Evolutionary conservation across 2,329 filamentous ascomycete species (phyloP).

Genomic region (Colletotrichum tropicicola): DNA sequence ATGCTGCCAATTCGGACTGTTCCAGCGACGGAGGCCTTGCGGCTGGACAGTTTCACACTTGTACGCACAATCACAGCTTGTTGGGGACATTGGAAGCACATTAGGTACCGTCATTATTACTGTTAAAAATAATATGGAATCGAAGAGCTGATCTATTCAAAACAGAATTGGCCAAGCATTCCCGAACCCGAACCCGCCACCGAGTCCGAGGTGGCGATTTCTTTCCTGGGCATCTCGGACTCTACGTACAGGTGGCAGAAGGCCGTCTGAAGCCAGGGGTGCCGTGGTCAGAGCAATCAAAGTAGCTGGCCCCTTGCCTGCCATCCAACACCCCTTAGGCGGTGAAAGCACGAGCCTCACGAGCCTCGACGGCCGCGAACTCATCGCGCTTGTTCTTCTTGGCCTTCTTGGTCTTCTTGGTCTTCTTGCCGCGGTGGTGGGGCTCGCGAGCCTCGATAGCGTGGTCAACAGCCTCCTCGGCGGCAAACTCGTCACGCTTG

Average conservation of each 20-base stretch:
- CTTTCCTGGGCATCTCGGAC: constrained; percentile 3
- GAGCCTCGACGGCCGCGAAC: neutral
- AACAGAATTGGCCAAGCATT: neutral
- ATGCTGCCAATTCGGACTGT: neutral
- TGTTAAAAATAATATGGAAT: constrained; percentile 10
- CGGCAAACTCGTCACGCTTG: neutral
- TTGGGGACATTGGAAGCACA: constrained; percentile 7
- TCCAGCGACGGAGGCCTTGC: constrained; percentile 6
- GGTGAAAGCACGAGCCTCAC: constrained; percentile 15
- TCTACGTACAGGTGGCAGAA: neutral
- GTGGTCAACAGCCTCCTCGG: neutral
- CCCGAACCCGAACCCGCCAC: constrained; percentile 1
- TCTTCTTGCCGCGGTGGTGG: constrained; percentile 30
- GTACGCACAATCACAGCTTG: neutral
- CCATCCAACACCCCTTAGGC: constrained; percentile 14
- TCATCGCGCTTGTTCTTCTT: constrained; percentile 4
- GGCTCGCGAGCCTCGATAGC: constrained; percentile 30
- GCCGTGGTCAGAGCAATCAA: constrained; percentile 3
- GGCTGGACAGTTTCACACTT: neutral
- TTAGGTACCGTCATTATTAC: constrained; percentile 24
- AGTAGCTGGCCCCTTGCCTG: constrained; percentile 10
- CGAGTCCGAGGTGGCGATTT: constrained; percentile 11
- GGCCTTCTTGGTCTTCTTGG: constrained; percentile 26
- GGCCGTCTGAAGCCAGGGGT: constrained; percentile 7
- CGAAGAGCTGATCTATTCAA: constrained; percentile 24